phyloP scores from a whole-genome alignment of 129 eudicot species.

The Helianthus tuberosus region DNA sequence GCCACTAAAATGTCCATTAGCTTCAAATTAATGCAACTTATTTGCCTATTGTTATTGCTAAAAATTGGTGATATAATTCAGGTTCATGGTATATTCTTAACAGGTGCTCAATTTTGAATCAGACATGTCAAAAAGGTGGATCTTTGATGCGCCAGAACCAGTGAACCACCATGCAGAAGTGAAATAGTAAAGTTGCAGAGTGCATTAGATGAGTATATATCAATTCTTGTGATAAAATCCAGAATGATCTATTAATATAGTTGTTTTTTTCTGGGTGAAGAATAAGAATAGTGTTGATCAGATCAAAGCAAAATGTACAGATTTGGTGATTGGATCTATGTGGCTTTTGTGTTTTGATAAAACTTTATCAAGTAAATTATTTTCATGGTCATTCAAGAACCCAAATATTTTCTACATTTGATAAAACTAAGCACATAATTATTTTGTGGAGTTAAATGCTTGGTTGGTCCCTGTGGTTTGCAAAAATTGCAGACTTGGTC shows the following conservation, averaged over 20 bases:
- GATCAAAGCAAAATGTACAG: conserved; percentile 24
- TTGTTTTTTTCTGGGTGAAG: neutral
- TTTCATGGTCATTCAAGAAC: no score
- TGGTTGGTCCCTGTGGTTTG: no score
- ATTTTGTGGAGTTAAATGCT: no score
- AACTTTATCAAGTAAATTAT: neutral
- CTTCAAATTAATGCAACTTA: neutral
- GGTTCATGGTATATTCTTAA: conserved; percentile 9
- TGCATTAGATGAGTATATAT: conserved; percentile 4
- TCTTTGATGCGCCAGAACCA: conserved; percentile 8
- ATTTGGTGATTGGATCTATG: conserved; percentile 3
- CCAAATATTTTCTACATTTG: no score
- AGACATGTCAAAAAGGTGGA: neutral
- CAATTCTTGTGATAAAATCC: conserved; percentile 4
- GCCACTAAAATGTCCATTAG: neutral
- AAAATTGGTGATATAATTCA: conserved; percentile 2
- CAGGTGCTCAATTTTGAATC: conserved; percentile 12
- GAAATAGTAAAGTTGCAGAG: conserved; percentile 5
- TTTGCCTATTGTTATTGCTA: neutral
- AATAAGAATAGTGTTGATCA: conserved; percentile 5
- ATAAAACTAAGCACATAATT: no score
- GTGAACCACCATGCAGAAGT: conserved; percentile 3
- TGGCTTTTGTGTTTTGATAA: neutral
- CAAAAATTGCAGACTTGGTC: no score
- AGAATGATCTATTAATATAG: neutral